Percentiles rank a stretch among this genome's conserved stretches.
phyloP scores from a whole-genome alignment of 208 protist species.

The Acanthamoeba quina region DNA sequence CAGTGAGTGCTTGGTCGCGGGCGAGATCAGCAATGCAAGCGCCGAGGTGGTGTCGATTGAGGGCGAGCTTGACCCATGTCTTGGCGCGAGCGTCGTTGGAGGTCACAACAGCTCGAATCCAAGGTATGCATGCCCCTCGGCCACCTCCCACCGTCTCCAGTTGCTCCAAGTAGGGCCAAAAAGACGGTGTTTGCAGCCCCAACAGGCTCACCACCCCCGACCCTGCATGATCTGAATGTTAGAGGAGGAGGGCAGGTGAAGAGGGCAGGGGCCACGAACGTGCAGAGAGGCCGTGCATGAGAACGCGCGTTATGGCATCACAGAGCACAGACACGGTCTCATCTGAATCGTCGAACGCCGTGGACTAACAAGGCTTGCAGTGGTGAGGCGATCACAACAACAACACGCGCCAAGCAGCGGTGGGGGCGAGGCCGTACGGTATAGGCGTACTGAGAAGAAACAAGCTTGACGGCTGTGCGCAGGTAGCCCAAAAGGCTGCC shows the following conservation, averaged over 20 bases:
- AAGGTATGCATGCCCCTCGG: not conserved
- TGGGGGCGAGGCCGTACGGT: not conserved
- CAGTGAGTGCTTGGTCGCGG: not conserved
- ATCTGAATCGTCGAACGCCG: not conserved
- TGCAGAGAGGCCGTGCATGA: not conserved
- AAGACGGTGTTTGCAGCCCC: not conserved
- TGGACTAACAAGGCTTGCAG: not conserved
- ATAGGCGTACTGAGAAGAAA: slow-evolving; percentile 4
- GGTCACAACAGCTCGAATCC: not conserved
- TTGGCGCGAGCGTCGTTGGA: not conserved
- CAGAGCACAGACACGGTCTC: not conserved
- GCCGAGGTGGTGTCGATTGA: not conserved
- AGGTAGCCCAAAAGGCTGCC: not conserved
- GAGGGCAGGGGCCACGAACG: not conserved
- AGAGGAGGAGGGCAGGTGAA: not conserved
- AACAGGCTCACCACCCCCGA: not conserved
- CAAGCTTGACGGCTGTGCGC: slow-evolving; percentile 7
- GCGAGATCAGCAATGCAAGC: not conserved
- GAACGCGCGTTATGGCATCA: not conserved
- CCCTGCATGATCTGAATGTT: not conserved
- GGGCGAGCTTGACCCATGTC: not conserved
- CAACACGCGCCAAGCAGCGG: not conserved
- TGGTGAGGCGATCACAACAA: not conserved
- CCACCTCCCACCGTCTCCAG: not conserved
- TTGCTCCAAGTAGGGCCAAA: not conserved